A percentile compares a stretch with the other conserved stretches of the same genome.
Conservation (phyloP, 164 flowering plant genomes). For the Liriodendron chinense region DNA sequence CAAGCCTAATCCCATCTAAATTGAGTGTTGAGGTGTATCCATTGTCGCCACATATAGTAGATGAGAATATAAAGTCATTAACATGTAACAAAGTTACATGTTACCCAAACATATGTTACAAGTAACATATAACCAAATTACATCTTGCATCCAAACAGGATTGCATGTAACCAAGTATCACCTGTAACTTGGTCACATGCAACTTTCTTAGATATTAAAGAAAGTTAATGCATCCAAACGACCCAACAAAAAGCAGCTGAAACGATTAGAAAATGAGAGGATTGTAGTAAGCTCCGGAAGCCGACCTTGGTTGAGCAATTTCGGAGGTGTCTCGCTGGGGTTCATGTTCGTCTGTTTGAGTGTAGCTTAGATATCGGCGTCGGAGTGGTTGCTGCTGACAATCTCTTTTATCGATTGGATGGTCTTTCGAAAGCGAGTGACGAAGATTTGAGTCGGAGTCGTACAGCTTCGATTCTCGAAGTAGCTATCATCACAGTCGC, state of each 20-base stretch:
- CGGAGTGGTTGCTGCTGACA: conserved; percentile 65
- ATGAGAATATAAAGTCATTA: too few species aligned
- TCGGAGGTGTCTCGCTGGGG: conserved; percentile 79
- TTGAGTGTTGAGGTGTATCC: too few species aligned
- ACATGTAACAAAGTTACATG: too few species aligned
- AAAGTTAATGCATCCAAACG: too few species aligned
- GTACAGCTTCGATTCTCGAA: conserved; percentile 2
- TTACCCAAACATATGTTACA: too few species aligned
- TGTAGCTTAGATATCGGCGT: conserved; percentile 62
- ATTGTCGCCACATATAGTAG: too few species aligned
- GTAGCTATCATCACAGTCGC: conserved; percentile 9
- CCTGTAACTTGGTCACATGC: too few species aligned
- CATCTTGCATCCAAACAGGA: too few species aligned
- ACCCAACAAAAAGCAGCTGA: neutral
- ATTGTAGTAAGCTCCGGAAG: neutral
- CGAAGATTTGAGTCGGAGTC: conserved; percentile 12
- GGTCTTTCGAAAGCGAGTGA: conserved; percentile 48
- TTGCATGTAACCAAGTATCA: too few species aligned
- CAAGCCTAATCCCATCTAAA: too few species aligned
- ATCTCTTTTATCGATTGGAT: conserved; percentile 75
- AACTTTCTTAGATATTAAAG: too few species aligned
- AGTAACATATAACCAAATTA: too few species aligned
- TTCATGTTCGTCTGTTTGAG: conserved; percentile 88
- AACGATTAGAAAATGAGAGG: neutral
- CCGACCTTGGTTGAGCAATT: conserved; percentile 74